phyloP scores from a whole-genome alignment of 2,329 filamentous ascomycete species.

The Fusarium drepaniforme region DNA sequence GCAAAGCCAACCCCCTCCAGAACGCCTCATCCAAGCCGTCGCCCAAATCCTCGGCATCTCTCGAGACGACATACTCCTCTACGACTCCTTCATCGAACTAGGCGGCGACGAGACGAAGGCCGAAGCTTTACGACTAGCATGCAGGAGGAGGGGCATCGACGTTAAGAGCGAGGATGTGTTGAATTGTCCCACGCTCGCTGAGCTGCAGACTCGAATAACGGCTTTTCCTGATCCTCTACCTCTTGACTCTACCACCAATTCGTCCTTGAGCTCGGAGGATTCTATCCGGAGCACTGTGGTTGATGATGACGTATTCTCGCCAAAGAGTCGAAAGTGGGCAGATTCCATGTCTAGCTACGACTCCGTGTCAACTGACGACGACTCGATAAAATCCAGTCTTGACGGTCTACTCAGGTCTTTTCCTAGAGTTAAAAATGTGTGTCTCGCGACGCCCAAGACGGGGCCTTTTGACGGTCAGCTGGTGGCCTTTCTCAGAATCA shows the following conservation, averaged over 20 bases:
- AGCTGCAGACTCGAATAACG: slow-evolving; percentile 57
- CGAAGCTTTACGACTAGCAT: slow-evolving; percentile 28
- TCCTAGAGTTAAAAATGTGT: slow-evolving; percentile 55
- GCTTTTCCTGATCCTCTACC: slow-evolving; percentile 8
- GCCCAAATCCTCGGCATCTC: slow-evolving; percentile 53
- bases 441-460: slow-evolving; percentile 60
- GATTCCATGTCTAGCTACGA: slow-evolving; percentile 31
- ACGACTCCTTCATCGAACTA: slow-evolving; percentile 59
- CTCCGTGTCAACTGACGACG: slow-evolving; percentile 16
- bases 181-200: slow-evolving; percentile 57
- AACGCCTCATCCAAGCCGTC: slow-evolving; percentile 50
- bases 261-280: slow-evolving; percentile 4
- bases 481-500: slow-evolving; percentile 60
- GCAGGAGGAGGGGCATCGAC: slow-evolving; percentile 44
- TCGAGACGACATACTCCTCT: slow-evolving; percentile 47
- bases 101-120: slow-evolving; percentile 56
- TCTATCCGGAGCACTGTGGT: slow-evolving; percentile 14
- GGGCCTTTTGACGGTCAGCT: slow-evolving; percentile 63
- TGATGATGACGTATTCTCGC: slow-evolving; percentile 21
- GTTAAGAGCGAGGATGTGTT: slow-evolving; percentile 56
- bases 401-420: slow-evolving; percentile 57
- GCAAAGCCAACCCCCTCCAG: slow-evolving; percentile 37
- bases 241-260: not conserved
- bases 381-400: slow-evolving; percentile 27
- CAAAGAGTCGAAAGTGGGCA: not conserved